Conservation (phyloP, 805 yeast genomes). For the Lipomyces spencermartinsiae region DNA sequence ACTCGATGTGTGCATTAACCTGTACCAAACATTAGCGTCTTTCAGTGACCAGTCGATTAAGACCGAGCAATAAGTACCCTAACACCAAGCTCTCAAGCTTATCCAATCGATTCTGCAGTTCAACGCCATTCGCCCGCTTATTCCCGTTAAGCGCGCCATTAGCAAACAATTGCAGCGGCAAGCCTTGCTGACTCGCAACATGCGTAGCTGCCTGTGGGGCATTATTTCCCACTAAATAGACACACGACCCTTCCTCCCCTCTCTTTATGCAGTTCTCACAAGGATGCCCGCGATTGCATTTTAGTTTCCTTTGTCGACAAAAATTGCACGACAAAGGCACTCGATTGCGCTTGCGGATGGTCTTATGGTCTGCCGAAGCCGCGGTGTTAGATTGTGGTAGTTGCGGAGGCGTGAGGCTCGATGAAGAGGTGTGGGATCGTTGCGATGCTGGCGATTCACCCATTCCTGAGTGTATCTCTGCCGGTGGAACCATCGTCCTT, state of each 20-base stretch:
- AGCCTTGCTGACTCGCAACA: slow-evolving; percentile 17
- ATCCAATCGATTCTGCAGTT: slow-evolving; percentile 42
- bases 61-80: slow-evolving; percentile 25
- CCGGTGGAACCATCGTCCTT: slow-evolving; percentile 2
- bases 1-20: slow-evolving; percentile 28
- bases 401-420: slow-evolving; percentile 25
- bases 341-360: slow-evolving; percentile 42
- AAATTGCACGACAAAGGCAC: slow-evolving; percentile 45
- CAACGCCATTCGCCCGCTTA: slow-evolving; percentile 32
- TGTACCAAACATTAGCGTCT: not conserved
- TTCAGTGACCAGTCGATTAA: not conserved
- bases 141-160: slow-evolving; percentile 5
- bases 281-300: slow-evolving; percentile 47
- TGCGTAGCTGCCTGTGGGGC: slow-evolving; percentile 16
- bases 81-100: slow-evolving; percentile 43
- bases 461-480: not conserved
- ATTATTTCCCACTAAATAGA: slow-evolving; percentile 31
- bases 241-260: slow-evolving; percentile 36
- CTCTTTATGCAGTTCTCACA: slow-evolving; percentile 45
- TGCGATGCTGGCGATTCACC: slow-evolving; percentile 11
- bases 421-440: slow-evolving; percentile 8
- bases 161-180: slow-evolving; percentile 17
- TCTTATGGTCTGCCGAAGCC: slow-evolving; percentile 33
- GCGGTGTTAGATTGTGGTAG: slow-evolving; percentile 34
- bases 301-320: slow-evolving; percentile 46